These are phyloP conservation scores for Tolypocladium pustulatum DNA, from an alignment of 2,329 filamentous ascomycete genomes.

Conservation along the genomic window DNA sequence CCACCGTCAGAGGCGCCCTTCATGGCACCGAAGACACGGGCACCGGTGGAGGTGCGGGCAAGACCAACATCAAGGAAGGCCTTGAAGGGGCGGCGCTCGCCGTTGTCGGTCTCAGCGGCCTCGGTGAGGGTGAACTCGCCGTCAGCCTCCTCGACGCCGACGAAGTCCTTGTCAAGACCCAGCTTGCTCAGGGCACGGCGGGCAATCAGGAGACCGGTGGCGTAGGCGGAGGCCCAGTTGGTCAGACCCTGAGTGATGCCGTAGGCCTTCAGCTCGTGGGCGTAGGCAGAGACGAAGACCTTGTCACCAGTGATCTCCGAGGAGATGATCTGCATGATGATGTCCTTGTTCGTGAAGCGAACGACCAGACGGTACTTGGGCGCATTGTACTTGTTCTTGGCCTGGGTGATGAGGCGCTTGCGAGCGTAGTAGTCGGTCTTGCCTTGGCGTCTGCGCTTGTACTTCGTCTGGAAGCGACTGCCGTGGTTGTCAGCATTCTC, in stretches of 20 bases:
- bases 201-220: slow-evolving; percentile 91
- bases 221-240: slow-evolving; percentile 98
- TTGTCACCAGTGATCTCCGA: slow-evolving; percentile 98
- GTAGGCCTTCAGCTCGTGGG: slow-evolving; percentile 96
- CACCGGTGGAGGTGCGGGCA: slow-evolving; percentile 92
- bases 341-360: slow-evolving; percentile 99
- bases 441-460: slow-evolving; percentile 88
- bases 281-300: slow-evolving; percentile 85
- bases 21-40: slow-evolving; percentile 98
- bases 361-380: slow-evolving; percentile 99
- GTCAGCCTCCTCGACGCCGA: slow-evolving; percentile 91
- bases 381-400: slow-evolving; percentile 99
- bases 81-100: slow-evolving; percentile 98
- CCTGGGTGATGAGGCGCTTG: slow-evolving; percentile 98
- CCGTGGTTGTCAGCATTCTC: slow-evolving; percentile 14
- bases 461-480: slow-evolving; percentile 99
- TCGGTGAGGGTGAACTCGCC: slow-evolving; percentile 96
- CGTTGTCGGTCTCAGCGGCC: slow-evolving; percentile 81
- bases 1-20: slow-evolving; percentile 99
- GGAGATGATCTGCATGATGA: slow-evolving; percentile 93
- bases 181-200: slow-evolving; percentile 97
- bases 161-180: slow-evolving; percentile 83
- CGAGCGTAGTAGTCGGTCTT: slow-evolving; percentile 99
- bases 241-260: slow-evolving; percentile 97
- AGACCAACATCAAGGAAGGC: slow-evolving; percentile 97